Percentiles rank a stretch among this genome's conserved stretches.
Evolutionary conservation across 2,329 filamentous ascomycete genomes (phyloP).

Genomic region (Colletotrichum viniferum): DNA sequence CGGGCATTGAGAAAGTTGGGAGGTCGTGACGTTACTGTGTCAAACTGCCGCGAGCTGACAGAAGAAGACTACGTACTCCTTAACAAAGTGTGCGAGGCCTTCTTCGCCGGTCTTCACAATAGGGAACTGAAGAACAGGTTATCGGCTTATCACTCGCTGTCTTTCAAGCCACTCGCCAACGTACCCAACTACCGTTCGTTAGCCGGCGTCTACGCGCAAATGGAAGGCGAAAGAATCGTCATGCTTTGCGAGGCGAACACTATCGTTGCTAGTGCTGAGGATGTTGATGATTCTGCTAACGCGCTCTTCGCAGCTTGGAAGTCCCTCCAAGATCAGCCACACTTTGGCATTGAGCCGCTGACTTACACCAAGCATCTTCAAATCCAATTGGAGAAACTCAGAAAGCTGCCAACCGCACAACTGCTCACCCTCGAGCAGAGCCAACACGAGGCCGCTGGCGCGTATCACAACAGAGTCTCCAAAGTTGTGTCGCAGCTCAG

Average conservation of each 20-base stretch:
- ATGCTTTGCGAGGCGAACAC: conserved; percentile 48
- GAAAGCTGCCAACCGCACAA: conserved; percentile 56
- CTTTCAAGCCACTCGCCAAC: conserved; percentile 32
- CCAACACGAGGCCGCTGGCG: conserved; percentile 52
- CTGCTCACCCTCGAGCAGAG: conserved; percentile 58
- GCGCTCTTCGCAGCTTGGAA: conserved; percentile 50
- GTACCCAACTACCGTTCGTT: conserved; percentile 50
- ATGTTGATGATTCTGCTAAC: conserved; percentile 39
- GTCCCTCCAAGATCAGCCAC: conserved; percentile 40
- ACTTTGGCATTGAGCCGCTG: conserved; percentile 51
- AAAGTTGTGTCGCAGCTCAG: conserved; percentile 33
- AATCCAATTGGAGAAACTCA: conserved; percentile 50
- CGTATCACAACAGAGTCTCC: conserved; percentile 42
- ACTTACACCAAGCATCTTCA: conserved; percentile 59
- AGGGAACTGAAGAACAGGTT: conserved; percentile 49
- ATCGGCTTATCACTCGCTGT: conserved; percentile 50
- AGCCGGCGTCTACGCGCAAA: conserved; percentile 55
- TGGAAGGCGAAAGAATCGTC: conserved; percentile 60
- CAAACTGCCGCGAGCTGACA: conserved; percentile 48
- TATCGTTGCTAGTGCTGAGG: conserved; percentile 36
- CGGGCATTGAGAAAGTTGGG: conserved; percentile 52
- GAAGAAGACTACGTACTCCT: conserved; percentile 52
- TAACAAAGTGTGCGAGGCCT: conserved; percentile 56
- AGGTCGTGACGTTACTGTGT: conserved; percentile 54
- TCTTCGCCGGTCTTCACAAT: conserved; percentile 59